Conservation (phyloP, 1,139 yeast species). For the Sugiyamaella novakii region DNA sequence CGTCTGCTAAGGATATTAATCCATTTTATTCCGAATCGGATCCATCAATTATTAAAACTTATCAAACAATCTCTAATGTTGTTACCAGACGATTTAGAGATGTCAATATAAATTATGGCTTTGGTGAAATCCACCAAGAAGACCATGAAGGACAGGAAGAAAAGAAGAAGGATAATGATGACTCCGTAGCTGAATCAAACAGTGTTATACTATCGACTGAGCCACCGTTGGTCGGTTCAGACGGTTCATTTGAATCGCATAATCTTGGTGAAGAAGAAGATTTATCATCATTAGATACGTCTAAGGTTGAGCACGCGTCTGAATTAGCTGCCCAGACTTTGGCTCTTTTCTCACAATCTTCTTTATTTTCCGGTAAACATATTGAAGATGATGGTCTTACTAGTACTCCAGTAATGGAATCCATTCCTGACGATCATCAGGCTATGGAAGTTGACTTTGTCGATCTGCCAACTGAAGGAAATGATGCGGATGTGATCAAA, state of each 20-base stretch:
- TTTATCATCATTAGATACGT: background rate
- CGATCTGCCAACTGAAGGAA: too few species aligned
- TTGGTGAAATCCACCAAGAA: slow-evolving; percentile 19
- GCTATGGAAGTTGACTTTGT: background rate
- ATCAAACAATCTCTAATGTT: slow-evolving; percentile 23
- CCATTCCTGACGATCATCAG: too few species aligned
- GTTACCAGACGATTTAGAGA: slow-evolving; percentile 19
- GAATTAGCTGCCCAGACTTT: slow-evolving; percentile 15
- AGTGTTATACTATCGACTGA: background rate
- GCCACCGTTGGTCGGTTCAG: background rate
- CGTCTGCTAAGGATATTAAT: slow-evolving; percentile 23
- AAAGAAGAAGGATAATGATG: background rate
- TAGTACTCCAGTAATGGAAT: background rate
- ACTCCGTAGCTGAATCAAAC: background rate
- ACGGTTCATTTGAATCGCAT: background rate
- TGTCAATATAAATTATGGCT: slow-evolving; percentile 23
- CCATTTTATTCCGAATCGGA: slow-evolving; percentile 24
- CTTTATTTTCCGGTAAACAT: slow-evolving; percentile 10
- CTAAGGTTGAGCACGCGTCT: slow-evolving; percentile 13
- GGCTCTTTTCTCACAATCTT: slow-evolving; percentile 17
- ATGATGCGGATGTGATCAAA: background rate
- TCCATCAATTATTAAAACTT: slow-evolving; percentile 12
- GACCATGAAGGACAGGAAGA: background rate
- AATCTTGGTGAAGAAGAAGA: background rate
- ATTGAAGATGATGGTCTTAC: background rate